Conservation (phyloP, 1,284 basidiomycete species). For the Fomitopsis palustris region DNA sequence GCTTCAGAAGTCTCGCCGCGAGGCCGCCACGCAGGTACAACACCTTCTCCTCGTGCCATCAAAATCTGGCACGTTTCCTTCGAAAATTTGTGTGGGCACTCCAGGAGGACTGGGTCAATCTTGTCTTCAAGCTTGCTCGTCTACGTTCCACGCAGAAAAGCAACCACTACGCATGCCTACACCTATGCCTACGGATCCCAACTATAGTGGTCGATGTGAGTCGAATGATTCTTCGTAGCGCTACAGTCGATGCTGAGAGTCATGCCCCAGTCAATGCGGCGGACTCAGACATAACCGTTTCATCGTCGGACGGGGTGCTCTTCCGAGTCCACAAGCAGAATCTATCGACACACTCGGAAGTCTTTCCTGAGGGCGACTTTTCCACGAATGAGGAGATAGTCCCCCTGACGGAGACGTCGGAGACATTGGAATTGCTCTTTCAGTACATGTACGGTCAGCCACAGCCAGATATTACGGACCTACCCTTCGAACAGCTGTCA, state of each 20-base stretch:
- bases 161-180: background rate
- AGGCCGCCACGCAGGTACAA: too few relatives aligned
- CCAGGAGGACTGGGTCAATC: too few relatives aligned
- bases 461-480: constrained; percentile 1
- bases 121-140: too few relatives aligned
- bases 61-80: too few relatives aligned
- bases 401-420: constrained; percentile 20
- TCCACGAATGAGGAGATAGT: constrained; percentile 14
- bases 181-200: background rate
- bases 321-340: constrained; percentile 17
- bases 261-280: background rate
- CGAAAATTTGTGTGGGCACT: too few relatives aligned
- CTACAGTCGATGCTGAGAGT: background rate
- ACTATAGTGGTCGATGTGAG: background rate
- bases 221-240: background rate
- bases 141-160: too few relatives aligned
- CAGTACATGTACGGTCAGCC: constrained; percentile 12
- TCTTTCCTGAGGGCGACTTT: constrained; percentile 9
- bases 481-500: constrained; percentile 2
- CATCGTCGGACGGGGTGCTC: constrained; percentile 14
- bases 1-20: too few relatives aligned
- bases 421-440: constrained; percentile 12
- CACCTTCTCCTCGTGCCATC: too few relatives aligned
- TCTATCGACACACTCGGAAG: constrained; percentile 13
- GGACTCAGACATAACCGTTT: background rate